These are phyloP conservation scores for Alternaria angustiovoidea DNA, from an alignment of 2,329 filamentous ascomycete genomes.

Conservation along the genomic window DNA sequence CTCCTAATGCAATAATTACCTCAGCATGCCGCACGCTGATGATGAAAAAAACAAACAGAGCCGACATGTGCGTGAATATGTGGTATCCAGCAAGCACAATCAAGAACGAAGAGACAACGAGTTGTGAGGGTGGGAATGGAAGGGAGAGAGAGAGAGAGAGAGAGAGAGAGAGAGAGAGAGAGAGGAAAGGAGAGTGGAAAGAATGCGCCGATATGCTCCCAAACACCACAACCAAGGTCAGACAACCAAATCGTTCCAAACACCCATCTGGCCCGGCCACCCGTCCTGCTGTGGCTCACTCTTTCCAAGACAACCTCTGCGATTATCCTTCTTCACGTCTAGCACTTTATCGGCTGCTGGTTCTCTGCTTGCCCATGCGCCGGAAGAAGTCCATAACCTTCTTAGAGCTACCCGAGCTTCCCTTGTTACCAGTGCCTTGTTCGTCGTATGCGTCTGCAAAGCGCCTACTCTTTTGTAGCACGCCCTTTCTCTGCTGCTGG, in stretches of 20 bases:
- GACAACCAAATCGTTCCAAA: constrained; percentile 2
- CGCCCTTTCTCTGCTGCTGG: constrained; percentile 53
- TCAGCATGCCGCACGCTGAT: constrained; percentile 14
- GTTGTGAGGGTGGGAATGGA: background rate
- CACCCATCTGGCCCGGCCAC: background rate
- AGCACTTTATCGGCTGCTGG: constrained; percentile 16
- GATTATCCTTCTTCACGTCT: background rate
- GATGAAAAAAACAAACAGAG: background rate
- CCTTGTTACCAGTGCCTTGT: constrained; percentile 38
- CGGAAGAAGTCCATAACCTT: constrained; percentile 99
- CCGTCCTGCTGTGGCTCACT: background rate
- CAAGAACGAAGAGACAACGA: background rate
- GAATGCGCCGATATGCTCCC: constrained; percentile 10
- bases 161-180: background rate
- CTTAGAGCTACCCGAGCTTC: constrained; percentile 73
- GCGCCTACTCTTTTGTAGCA: constrained; percentile 83
- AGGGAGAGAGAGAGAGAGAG: background rate
- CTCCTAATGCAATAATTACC: constrained; percentile 12
- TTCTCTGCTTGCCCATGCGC: constrained; percentile 77
- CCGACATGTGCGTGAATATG: constrained; percentile 6
- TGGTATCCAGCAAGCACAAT: constrained; percentile 11
- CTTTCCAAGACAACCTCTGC: background rate
- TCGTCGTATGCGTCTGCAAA: constrained; percentile 90
- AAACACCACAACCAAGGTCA: constrained; percentile 4
- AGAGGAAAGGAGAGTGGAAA: constrained; percentile 1